Base-by-base conservation (phyloP, 805 yeast species). In the Candida maesae region DNA sequence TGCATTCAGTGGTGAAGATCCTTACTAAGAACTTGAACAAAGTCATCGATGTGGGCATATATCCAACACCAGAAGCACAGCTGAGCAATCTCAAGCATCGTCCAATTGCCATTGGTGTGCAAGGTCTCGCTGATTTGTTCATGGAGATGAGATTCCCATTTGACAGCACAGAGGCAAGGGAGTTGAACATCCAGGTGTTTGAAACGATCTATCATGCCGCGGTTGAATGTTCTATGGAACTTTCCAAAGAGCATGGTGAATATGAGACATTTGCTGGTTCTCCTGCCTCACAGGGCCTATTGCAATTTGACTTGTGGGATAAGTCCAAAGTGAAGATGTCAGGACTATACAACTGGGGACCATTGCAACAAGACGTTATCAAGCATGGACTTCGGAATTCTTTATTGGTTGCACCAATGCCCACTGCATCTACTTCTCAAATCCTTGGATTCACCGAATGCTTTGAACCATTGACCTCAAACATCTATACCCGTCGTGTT, bases 351-450 rank as follows among this genome's bases (percentile, higher is more conserved):
- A 95, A 91, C 53, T 91, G 98, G 98, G 84, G 77, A 49, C 48
- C 63, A 6, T 63, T 88, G 53, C 88, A 84, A 64, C 67, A 65
- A 10, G 66, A 76, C 30, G 71, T 91, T 46, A 65, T 66, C 38
- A 62, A 66, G 47, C 64, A 78, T 55, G 98, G 98, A 35, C 55
- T 91, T 31, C 71, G 97, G 58, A 91, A 91, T 68, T 91, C 97
- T 5, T 66, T 91, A 42, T 63, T 90, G 14, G 85, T 90, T 25
- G 97, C 95, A 1, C 93, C 96, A 39, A 91, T 91, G 98, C 98
- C 98, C 33, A 91, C 98, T 14, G 98, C 98, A 2, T 88, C 97
- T 1, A 91, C 98, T 2, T 91, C 98, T 3, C 97, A 89, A 68
- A 90, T 91, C 38, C 70, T 91, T 38, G 98, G 97, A 29, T 87